A percentile compares a stretch with the other conserved stretches of the same genome.
phyloP scores from a whole-genome alignment of 805 yeast species.

The Metahyphopichia silvanorum region DNA sequence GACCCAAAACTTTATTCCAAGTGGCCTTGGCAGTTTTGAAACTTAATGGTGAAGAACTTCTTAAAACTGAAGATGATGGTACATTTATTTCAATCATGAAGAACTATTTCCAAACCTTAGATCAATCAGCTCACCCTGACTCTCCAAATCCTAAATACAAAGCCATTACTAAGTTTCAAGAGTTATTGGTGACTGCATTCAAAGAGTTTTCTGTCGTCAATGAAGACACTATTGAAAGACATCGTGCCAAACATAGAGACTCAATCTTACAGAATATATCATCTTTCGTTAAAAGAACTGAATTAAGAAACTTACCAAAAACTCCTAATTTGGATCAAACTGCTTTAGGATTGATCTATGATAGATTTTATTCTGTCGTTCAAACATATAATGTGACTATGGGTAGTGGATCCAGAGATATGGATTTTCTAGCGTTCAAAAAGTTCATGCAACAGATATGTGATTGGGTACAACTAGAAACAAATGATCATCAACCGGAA shows the following conservation, averaged over 20 bases:
- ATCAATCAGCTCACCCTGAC: constrained; percentile 74
- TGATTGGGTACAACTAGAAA: constrained; percentile 60
- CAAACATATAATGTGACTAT: constrained; percentile 51
- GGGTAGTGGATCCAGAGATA: constrained; percentile 54
- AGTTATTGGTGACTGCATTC: constrained; percentile 85
- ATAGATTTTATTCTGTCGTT: constrained; percentile 74
- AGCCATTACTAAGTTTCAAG: constrained; percentile 81
- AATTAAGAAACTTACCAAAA: constrained; percentile 80
- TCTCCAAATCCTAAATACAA: constrained; percentile 62
- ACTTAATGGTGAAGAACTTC: constrained; percentile 79
- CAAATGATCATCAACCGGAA: constrained; percentile 8
- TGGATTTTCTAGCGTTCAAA: constrained; percentile 71
- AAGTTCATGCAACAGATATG: constrained; percentile 75
- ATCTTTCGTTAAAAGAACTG: constrained; percentile 86
- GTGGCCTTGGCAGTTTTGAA: constrained; percentile 89
- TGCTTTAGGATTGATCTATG: constrained; percentile 72
- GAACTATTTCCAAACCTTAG: constrained; percentile 73
- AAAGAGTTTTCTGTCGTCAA: constrained; percentile 82
- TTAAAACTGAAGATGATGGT: constrained; percentile 87
- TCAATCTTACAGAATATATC: constrained; percentile 84
- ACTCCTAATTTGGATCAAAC: constrained; percentile 56
- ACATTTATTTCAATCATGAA: constrained; percentile 83
- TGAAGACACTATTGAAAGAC: constrained; percentile 67
- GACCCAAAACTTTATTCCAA: constrained; percentile 85
- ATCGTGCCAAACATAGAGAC: constrained; percentile 67